Conservation (phyloP, 306 rosid genomes). For the Sicyos edulis region DNA sequence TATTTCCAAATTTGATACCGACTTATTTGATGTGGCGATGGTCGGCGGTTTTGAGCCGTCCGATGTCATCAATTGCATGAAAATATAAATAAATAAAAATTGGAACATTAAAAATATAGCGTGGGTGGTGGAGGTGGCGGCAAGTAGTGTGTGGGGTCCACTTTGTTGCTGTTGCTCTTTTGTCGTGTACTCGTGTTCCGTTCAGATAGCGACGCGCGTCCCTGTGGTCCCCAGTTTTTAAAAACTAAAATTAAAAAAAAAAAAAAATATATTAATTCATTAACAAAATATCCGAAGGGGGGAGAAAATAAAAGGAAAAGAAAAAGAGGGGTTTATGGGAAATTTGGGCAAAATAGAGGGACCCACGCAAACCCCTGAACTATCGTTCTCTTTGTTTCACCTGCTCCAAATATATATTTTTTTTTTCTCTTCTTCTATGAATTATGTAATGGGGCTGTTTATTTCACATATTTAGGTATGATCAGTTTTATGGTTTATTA, state of each 20-base stretch:
- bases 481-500: too few species aligned
- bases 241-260: too few species aligned
- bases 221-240: not conserved
- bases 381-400: conserved; percentile 4
- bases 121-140: conserved; percentile 20
- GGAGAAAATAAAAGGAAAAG: not conserved
- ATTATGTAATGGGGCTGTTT: too few species aligned
- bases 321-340: not conserved
- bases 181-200: not conserved
- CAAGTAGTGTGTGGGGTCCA: conserved; percentile 15
- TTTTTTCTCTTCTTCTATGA: too few species aligned
- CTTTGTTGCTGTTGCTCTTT: conserved; percentile 14
- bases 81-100: not conserved
- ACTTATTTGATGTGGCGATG: not conserved
- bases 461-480: too few species aligned
- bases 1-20: not conserved
- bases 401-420: too few species aligned
- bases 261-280: not conserved
- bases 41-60: not conserved
- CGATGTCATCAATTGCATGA: not conserved
- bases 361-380: not conserved
- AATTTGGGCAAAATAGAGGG: not conserved
- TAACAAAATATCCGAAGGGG: not conserved
- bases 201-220: not conserved
- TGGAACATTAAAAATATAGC: not conserved